Evolutionary conservation across 179 eudicot species (phyloP).

Genomic region (Pouteria campechiana): DNA sequence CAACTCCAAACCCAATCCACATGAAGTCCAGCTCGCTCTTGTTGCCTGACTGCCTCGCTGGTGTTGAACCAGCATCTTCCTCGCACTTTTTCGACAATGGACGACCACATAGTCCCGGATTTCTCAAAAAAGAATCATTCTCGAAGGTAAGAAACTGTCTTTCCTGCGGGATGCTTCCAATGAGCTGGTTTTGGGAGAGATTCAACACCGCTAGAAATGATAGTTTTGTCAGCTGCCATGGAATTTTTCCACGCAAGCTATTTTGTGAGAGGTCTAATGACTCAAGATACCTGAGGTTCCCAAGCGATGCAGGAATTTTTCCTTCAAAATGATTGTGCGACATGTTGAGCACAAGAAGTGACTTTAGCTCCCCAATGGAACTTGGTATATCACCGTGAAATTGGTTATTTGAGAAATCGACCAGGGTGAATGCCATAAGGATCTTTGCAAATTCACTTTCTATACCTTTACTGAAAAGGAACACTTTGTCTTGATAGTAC

Average conservation of each 20-base stretch:
- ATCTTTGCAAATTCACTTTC: background rate
- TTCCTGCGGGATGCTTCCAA: conserved; percentile 9
- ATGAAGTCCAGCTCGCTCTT: too few species aligned
- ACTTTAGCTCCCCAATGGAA: background rate
- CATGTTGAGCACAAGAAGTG: background rate
- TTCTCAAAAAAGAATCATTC: conserved; percentile 7
- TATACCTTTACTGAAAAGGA: background rate
- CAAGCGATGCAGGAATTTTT: background rate
- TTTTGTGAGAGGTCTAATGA: background rate
- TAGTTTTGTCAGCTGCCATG: background rate
- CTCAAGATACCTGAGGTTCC: background rate
- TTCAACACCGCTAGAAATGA: background rate
- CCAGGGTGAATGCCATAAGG: background rate
- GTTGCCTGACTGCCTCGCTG: too few species aligned
- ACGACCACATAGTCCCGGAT: conserved; percentile 15
- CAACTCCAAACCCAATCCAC: too few species aligned
- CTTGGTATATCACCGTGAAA: background rate
- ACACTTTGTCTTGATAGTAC: background rate
- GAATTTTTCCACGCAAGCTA: background rate
- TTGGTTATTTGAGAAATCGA: conserved; percentile 5
- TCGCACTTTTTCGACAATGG: conserved; percentile 2
- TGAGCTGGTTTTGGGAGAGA: background rate
- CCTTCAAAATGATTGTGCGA: background rate
- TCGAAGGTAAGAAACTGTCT: conserved; percentile 8
- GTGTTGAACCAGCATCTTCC: too few species aligned